Conservation (phyloP, 805 yeast genomes). For the Blastobotrys muscicola region DNA sequence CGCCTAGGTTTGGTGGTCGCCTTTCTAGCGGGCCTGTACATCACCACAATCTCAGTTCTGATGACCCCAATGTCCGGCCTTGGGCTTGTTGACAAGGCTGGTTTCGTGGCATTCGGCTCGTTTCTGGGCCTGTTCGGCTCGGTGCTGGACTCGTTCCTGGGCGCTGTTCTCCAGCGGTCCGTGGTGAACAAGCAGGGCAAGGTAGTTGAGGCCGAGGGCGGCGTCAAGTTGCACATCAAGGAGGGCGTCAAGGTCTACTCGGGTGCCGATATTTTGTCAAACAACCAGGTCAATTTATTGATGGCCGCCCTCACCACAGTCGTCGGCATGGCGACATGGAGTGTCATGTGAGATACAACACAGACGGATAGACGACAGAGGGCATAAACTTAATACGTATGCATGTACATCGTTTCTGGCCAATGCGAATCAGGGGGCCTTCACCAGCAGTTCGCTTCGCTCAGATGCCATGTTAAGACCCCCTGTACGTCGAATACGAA, state of each 20-base stretch:
- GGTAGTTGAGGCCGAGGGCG: constrained; percentile 29
- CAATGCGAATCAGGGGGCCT: too few species aligned
- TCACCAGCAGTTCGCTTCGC: too few species aligned
- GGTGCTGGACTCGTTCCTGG: constrained; percentile 34
- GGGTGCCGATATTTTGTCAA: constrained; percentile 30
- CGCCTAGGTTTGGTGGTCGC: constrained; percentile 31
- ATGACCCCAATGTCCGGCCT: constrained; percentile 16
- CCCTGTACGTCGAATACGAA: constrained; percentile 87
- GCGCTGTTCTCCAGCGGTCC: constrained; percentile 34
- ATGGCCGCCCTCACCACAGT: constrained; percentile 28
- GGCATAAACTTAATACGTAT: background rate
- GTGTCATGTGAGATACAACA: too few species aligned
- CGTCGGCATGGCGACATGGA: constrained; percentile 23
- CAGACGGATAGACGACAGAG: background rate
- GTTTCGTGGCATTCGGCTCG: constrained; percentile 24
- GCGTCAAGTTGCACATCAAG: constrained; percentile 13
- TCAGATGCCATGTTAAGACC: too few species aligned
- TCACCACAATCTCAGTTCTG: constrained; percentile 25
- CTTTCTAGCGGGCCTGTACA: constrained; percentile 28
- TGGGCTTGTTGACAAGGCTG: constrained; percentile 12
- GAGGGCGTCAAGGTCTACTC: constrained; percentile 21
- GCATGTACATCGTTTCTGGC: background rate
- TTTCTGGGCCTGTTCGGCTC: constrained; percentile 32
- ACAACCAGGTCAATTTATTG: constrained; percentile 32
- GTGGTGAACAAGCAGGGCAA: constrained; percentile 28